These are phyloP conservation scores for Tuber calosporum DNA, from an alignment of 495 filamentous ascomycete species.

Conservation along the genomic window DNA sequence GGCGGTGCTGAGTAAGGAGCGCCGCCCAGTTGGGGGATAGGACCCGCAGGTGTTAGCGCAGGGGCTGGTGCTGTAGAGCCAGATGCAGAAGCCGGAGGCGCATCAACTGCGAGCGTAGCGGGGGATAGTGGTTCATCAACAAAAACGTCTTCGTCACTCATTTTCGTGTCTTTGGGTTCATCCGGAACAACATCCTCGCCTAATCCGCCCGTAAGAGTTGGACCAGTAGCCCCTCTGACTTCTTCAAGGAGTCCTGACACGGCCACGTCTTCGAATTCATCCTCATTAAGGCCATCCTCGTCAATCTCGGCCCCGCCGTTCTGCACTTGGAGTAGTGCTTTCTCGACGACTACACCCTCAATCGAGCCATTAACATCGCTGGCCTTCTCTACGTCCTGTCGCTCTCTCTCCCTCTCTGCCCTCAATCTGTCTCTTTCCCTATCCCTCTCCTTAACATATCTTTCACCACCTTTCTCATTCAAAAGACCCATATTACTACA, in stretches of 20 bases:
- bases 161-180: slow-evolving; percentile 14
- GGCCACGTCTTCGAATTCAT: slow-evolving; percentile 89
- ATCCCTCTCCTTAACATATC: slow-evolving; percentile 74
- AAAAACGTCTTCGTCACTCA: slow-evolving; percentile 57
- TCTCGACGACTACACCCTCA: slow-evolving; percentile 43
- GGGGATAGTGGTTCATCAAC: slow-evolving; percentile 56
- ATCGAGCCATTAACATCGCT: slow-evolving; percentile 26
- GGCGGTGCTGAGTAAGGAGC: slow-evolving; percentile 9
- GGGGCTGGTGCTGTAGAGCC: slow-evolving; percentile 5
- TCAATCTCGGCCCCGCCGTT: slow-evolving; percentile 58
- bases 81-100: slow-evolving; percentile 11
- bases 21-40: slow-evolving; percentile 21
- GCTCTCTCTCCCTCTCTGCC: slow-evolving; percentile 52
- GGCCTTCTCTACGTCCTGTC: slow-evolving; percentile 21
- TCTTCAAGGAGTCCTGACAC: slow-evolving; percentile 40
- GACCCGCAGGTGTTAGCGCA: slow-evolving; percentile 18
- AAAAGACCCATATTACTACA: slow-evolving; percentile 98
- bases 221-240: slow-evolving; percentile 1
- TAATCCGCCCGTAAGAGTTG: background rate
- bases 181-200: slow-evolving; percentile 15
- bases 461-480: slow-evolving; percentile 86
- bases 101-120: slow-evolving; percentile 19
- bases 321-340: slow-evolving; percentile 59
- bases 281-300: slow-evolving; percentile 50
- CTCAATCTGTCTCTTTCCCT: slow-evolving; percentile 70